Evolutionary conservation across 2,329 filamentous ascomycete species (phyloP).

Genomic region (Aureobasidium pullulans): DNA sequence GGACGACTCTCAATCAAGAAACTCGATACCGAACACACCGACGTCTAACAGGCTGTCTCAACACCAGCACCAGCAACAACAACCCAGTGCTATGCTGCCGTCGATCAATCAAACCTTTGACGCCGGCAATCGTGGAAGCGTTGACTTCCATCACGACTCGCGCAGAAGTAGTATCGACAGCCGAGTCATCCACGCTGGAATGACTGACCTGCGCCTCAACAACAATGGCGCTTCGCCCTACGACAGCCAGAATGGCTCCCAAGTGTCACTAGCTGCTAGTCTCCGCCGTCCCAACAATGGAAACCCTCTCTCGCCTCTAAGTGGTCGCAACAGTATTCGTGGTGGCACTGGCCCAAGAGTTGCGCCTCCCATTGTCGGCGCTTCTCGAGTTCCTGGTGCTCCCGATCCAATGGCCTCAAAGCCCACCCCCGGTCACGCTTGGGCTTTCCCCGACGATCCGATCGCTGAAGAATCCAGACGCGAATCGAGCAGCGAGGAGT

Average conservation of each 20-base stretch:
- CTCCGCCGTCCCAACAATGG: constrained; percentile 48
- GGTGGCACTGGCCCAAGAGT: constrained; percentile 48
- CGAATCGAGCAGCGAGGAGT: constrained; percentile 42
- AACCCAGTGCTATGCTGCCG: constrained; percentile 36
- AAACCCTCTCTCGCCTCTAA: constrained; percentile 39
- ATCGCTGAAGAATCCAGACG: constrained; percentile 44
- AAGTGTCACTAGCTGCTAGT: constrained; percentile 64
- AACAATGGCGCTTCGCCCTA: constrained; percentile 56
- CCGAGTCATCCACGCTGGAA: constrained; percentile 59
- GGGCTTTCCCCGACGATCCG: constrained; percentile 64
- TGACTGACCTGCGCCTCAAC: constrained; percentile 59
- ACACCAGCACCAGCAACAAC: constrained; percentile 1
- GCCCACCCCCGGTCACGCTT: constrained; percentile 74
- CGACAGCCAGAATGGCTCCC: constrained; percentile 68
- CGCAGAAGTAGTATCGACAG: constrained; percentile 74
- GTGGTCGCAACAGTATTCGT: constrained; percentile 26
- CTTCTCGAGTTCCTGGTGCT: constrained; percentile 57
- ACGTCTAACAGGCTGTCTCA: constrained; percentile 30
- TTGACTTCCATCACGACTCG: constrained; percentile 47
- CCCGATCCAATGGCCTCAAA: constrained; percentile 59
- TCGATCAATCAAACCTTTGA: constrained; percentile 49
- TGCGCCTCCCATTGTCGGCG: constrained; percentile 68
- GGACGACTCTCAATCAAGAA: constrained; percentile 41
- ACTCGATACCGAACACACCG: constrained; percentile 36
- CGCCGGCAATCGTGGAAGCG: constrained; percentile 22